Evolutionary conservation across 176 grass and related monocot species (phyloP), one percentile per base, ranked within the genome.

Genomic region (Ensete ventricosum): DNA sequence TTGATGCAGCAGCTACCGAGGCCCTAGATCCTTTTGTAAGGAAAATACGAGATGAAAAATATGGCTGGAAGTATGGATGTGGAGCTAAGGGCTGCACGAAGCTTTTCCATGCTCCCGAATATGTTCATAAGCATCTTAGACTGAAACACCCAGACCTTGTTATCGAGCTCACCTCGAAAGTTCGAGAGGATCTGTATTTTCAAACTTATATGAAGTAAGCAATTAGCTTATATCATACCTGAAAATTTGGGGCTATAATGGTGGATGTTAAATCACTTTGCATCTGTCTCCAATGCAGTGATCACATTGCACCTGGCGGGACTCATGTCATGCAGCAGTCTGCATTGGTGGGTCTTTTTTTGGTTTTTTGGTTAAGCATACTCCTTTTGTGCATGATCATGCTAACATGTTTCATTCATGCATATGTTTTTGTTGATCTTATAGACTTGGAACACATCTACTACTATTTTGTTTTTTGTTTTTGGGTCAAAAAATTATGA

Each of bases 31-130:
- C 96, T 17, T 79, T 82, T 54, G 86, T 95, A 27, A 88, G 96
- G 76, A 99, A 99, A 85, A 99, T 99, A 76, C 85, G 96, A 63
- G 96, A 99, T 86, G 96, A 99, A 76, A 99, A 95, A 74, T 99
- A 99, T 75, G 96, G 91, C 20, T 99, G 96, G 96, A 99, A 99
- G 84, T 99, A 99, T 69, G 96, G 96, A 20, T 99, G 96, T 79
- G 96, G 96, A 22, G 91, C 96, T 49, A 95, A 99, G 74, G 91
- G 86, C 9, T 99, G 96, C 65, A 99, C 96, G 7, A 99, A 99
- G 76, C 89, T 99, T 79, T 99, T 99, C 80, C 96, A 99, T 84
- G 96, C 91, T 81, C 83, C 96, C 20, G 91, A 99, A 64, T 99
- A 95, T 74, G 96, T 99, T 64, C 83, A 99, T 75, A 99, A 99